Percentiles rank a stretch among this genome's conserved stretches.
Evolutionary conservation across 805 yeast species (phyloP).

Genomic region (Spathaspora passalidarum): DNA sequence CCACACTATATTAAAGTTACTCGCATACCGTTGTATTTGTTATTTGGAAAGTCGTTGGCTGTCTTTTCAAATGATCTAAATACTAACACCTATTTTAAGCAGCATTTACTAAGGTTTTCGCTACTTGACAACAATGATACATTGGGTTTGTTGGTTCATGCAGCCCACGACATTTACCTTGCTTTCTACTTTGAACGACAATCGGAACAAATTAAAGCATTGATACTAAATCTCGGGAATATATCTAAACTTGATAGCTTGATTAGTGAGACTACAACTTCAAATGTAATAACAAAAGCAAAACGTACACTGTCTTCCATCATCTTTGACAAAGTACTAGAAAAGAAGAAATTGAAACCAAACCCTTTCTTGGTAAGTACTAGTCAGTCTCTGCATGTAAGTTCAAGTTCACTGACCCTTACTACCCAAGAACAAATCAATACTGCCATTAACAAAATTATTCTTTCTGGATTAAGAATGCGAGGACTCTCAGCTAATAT

Average conservation of each 20-base stretch:
- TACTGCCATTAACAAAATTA: constrained; percentile 30
- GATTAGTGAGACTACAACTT: not conserved
- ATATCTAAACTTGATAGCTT: constrained; percentile 1
- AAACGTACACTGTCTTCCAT: not conserved
- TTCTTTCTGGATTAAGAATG: constrained; percentile 40
- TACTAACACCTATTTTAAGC: constrained; percentile 19
- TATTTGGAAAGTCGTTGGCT: constrained; percentile 15
- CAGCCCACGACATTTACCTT: constrained; percentile 14
- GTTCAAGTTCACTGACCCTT: constrained; percentile 15
- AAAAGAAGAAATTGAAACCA: constrained; percentile 19
- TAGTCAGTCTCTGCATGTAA: constrained; percentile 2
- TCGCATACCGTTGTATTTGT: constrained; percentile 23
- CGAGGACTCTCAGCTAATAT: constrained; percentile 32
- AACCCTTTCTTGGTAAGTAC: constrained; percentile 14
- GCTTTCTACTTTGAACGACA: constrained; percentile 22
- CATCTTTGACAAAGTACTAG: constrained; percentile 36
- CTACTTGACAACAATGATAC: constrained; percentile 3
- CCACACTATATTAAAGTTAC: constrained; percentile 15
- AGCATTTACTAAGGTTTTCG: constrained; percentile 12
- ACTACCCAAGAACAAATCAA: constrained; percentile 29
- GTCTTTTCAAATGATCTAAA: constrained; percentile 19
- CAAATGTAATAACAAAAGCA: not conserved
- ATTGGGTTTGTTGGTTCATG: constrained; percentile 19
- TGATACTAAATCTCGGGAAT: constrained; percentile 5
- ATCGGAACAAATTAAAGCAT: not conserved